Evolutionary conservation across 2,329 filamentous ascomycete species (phyloP).

Genomic region (Lanzia echinophila): DNA sequence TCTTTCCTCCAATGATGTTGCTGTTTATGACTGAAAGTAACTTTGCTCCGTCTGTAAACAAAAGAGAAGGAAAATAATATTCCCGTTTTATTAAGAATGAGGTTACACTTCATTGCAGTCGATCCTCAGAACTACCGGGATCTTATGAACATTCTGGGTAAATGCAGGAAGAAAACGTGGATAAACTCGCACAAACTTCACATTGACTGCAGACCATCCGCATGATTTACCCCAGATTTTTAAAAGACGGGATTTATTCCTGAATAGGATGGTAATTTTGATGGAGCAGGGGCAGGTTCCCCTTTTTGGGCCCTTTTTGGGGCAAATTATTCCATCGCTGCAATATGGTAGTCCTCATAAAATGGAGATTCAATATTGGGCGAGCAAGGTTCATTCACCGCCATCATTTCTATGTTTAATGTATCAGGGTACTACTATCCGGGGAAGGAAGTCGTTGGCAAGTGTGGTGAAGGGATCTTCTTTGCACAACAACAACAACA

Average conservation of each 20-base stretch:
- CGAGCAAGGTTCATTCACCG: no score
- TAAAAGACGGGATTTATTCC: neutral
- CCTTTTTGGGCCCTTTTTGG: no score
- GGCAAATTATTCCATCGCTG: no score
- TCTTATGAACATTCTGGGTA: neutral
- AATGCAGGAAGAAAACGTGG: neutral
- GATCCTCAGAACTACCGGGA: neutral
- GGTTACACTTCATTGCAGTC: neutral
- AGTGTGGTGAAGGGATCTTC: no score
- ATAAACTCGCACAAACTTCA: slow-evolving; percentile 2
- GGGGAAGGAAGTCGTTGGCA: no score
- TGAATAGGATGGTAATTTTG: neutral
- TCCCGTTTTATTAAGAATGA: neutral
- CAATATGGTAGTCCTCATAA: no score
- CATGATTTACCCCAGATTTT: slow-evolving; percentile 9
- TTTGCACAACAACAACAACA: no score
- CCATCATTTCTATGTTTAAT: no score
- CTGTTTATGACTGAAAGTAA: neutral
- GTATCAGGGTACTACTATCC: no score
- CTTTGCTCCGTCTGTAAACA: neutral
- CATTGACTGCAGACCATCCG: neutral
- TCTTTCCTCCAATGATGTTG: slow-evolving; percentile 1
- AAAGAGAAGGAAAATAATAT: neutral
- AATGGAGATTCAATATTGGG: no score
- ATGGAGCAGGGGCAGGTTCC: no score